A percentile compares a stretch with the other conserved stretches of the same genome.
Conservation (phyloP, 352 stramenopile species). For the Pythium chondricola region DNA sequence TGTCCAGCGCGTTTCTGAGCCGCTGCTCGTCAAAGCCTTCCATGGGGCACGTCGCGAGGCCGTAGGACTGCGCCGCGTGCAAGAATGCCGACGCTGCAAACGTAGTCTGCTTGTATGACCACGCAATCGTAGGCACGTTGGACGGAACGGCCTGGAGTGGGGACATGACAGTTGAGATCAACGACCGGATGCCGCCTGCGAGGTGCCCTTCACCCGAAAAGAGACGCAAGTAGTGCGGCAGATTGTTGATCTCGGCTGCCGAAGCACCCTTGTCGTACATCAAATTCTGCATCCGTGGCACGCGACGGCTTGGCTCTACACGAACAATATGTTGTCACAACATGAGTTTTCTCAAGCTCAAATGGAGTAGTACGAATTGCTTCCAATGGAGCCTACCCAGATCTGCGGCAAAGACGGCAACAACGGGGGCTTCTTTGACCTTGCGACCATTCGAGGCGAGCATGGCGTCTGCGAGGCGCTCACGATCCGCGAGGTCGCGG, state of each 20-base stretch:
- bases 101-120: constrained; percentile 76
- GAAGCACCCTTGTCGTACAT: constrained; percentile 48
- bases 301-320: constrained; percentile 62
- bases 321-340: neutral
- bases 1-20: constrained; percentile 56
- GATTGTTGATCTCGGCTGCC: constrained; percentile 39
- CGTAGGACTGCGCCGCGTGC: constrained; percentile 60
- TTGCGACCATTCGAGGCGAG: constrained; percentile 65
- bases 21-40: constrained; percentile 73
- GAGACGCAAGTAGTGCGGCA: constrained; percentile 55
- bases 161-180: constrained; percentile 57
- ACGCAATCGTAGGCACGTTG: constrained; percentile 62
- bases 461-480: constrained; percentile 70
- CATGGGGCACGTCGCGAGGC: constrained; percentile 68
- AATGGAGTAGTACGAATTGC: neutral
- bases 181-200: constrained; percentile 38
- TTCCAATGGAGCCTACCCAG: constrained; percentile 23
- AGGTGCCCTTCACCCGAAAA: constrained; percentile 69
- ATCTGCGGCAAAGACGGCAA: constrained; percentile 78
- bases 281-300: constrained; percentile 65
- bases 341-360: neutral
- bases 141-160: constrained; percentile 54
- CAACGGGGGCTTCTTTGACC: constrained; percentile 68
- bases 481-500: constrained; percentile 55
- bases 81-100: constrained; percentile 71